Conservation (phyloP, 805 yeast species). For the Vanderwaltozyma polyspora region DNA sequence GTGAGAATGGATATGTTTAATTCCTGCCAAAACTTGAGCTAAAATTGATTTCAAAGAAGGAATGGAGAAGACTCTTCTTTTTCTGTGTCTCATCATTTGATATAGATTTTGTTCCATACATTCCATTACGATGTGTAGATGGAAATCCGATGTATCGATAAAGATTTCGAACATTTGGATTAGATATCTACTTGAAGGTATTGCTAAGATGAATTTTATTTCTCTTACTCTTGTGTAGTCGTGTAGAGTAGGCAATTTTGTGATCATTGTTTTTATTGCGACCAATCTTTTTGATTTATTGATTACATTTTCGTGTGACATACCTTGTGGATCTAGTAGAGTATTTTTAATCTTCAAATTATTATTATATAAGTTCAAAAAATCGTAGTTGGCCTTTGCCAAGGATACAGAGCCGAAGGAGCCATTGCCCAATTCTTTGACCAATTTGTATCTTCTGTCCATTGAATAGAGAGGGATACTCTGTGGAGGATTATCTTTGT, state of each 20-base stretch:
- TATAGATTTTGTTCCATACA: conserved; percentile 72
- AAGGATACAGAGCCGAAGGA: conserved; percentile 63
- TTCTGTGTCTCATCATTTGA: conserved; percentile 61
- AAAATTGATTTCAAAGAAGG: conserved; percentile 54
- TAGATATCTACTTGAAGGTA: conserved; percentile 61
- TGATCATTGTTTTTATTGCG: conserved; percentile 75
- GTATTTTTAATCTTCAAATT: conserved; percentile 26
- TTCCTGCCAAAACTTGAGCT: conserved; percentile 62
- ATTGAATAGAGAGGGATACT: conserved; percentile 36
- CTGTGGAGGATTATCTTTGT: conserved; percentile 30
- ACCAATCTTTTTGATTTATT: conserved; percentile 36
- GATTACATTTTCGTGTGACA: conserved; percentile 22
- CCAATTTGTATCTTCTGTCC: conserved; percentile 34
- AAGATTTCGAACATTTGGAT: conserved; percentile 73
- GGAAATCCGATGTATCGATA: conserved; percentile 47
- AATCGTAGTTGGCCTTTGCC: conserved; percentile 37
- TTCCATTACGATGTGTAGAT: conserved; percentile 80
- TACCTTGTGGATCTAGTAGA: conserved; percentile 32
- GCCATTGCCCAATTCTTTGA: conserved; percentile 56
- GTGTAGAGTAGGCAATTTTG: conserved; percentile 38
- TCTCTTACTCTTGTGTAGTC: conserved; percentile 55
- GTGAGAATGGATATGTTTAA: conserved; percentile 67
- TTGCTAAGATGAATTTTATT: conserved; percentile 49
- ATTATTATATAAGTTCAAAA: conserved; percentile 2
- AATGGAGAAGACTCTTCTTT: conserved; percentile 41